phyloP scores from a whole-genome alignment of 257 asterid genomes.

The Nicotiana obtusifolia region DNA sequence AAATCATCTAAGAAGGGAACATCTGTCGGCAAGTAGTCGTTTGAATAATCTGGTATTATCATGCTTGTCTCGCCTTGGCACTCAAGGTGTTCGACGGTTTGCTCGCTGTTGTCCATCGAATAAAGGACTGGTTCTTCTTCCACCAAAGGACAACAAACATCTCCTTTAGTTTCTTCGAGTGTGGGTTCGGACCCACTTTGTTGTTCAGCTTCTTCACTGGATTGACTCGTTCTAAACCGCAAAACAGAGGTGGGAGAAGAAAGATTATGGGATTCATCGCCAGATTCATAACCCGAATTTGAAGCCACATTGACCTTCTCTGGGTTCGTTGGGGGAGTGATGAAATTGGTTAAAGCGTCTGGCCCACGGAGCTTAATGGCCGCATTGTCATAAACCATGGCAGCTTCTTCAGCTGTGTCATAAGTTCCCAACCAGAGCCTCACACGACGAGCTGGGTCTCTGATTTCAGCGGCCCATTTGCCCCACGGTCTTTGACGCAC shows the following conservation, averaged over 20 bases:
- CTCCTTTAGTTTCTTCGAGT: constrained; percentile 1
- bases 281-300: constrained; percentile 15
- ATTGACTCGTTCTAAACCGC: constrained; percentile 28
- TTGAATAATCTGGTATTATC: constrained; percentile 1
- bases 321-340: constrained; percentile 22
- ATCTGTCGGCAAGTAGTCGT: constrained; percentile 25
- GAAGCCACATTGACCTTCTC: constrained; percentile 3
- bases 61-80: constrained; percentile 48
- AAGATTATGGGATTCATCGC: constrained; percentile 14
- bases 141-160: background rate
- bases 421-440: constrained; percentile 50
- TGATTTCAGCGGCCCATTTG: constrained; percentile 47
- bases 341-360: constrained; percentile 39
- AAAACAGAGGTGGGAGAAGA: constrained; percentile 44
- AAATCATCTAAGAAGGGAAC: constrained; percentile 25
- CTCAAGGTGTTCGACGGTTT: constrained; percentile 6
- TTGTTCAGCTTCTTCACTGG: constrained; percentile 24
- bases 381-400: constrained; percentile 45
- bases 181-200: constrained; percentile 13
- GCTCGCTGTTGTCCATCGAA: background rate
- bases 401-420: constrained; percentile 52
- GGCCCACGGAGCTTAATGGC: constrained; percentile 45
- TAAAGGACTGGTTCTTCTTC: constrained; percentile 9
- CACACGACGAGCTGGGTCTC: constrained; percentile 40
- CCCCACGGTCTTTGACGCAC: constrained; percentile 54